Evolutionary conservation across 2,329 filamentous ascomycete species (phyloP), one percentile per base, ranked within the genome.

Genomic region (Cladophialophora exuberans): DNA sequence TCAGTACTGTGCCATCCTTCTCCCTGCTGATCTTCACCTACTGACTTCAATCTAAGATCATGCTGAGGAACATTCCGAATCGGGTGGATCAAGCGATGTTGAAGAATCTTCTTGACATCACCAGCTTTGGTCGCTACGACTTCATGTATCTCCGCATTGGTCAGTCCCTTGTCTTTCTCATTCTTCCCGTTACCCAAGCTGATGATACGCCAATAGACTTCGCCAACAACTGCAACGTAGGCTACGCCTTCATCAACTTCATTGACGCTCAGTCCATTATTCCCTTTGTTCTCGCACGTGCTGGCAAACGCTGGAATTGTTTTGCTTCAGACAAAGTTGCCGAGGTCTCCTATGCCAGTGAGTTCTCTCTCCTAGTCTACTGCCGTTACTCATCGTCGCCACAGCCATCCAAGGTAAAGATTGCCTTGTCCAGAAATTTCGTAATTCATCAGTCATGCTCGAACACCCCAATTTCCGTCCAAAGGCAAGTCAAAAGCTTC

Each of bases 241-340:
- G 94, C 41, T 97, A 97, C 72, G 93, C 91, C 0, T 99, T 97
- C 73, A 90, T 99, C 75, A 97, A 99, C 72, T 97, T 97, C 65
- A 83, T 86, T 38, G 85, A 91, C 69, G 59, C 62, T 15, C 53
- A 57, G 31, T 55, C 57, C 9, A 64, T 65, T 42, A 56, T 64
- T 43, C 44, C 36, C 9, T 91, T 93, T 69, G 85, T 89, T 51
- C 80, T 83, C 52, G 82, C 83, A 17, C 81, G 87, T 52, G 83
- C 84, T 52, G 89, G 89, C 61, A 83, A 87, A 67, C 80, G 84
- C 56, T 92, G 88, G 85, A 87, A 88, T 63, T 88, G 87, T 62
- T 92, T 89, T 75, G 87, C 87, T 66, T 90, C 87, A 31, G 84
- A 90, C 73, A 97, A 96, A 72, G 80, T 90, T 44, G 89, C 90